Percentiles rank a stretch among this genome's conserved stretches.
Evolutionary conservation across 2,329 filamentous ascomycete species (phyloP).

Genomic region (Eutypa lata): DNA sequence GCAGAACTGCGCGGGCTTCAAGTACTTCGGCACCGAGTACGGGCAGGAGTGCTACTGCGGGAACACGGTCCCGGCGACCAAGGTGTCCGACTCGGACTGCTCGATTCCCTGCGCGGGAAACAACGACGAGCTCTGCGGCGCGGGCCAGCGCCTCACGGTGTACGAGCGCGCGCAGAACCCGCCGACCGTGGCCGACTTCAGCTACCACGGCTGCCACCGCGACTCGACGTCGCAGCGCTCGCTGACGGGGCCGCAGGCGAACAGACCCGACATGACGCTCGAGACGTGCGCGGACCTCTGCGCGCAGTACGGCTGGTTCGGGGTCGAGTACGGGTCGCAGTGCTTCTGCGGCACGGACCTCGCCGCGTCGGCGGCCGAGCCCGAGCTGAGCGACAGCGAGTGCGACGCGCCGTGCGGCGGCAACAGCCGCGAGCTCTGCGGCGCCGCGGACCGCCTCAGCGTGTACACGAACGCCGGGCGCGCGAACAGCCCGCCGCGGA

Average conservation of each 20-base stretch:
- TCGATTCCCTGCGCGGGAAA: slow-evolving; percentile 20
- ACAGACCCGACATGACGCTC: slow-evolving; percentile 32
- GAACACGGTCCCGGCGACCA: slow-evolving; percentile 14
- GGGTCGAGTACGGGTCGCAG: slow-evolving; percentile 32
- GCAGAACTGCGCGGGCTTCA: slow-evolving; percentile 24
- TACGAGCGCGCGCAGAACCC: slow-evolving; percentile 9
- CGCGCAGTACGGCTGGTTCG: slow-evolving; percentile 33
- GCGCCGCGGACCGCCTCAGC: slow-evolving; percentile 17
- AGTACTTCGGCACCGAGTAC: slow-evolving; percentile 36
- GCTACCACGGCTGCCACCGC: slow-evolving; percentile 15
- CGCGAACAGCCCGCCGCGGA: slow-evolving; percentile 6
- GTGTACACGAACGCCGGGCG: slow-evolving; percentile 13
- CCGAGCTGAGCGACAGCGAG: slow-evolving; percentile 10
- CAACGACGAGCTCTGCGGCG: slow-evolving; percentile 20
- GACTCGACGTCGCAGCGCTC: slow-evolving; percentile 10
- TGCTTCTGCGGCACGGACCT: slow-evolving; percentile 29
- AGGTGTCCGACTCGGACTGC: slow-evolving; percentile 17
- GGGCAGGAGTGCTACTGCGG: slow-evolving; percentile 40
- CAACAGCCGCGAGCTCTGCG: slow-evolving; percentile 18
- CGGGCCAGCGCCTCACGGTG: slow-evolving; percentile 19
- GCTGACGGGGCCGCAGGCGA: slow-evolving; percentile 4
- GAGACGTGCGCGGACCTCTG: slow-evolving; percentile 31
- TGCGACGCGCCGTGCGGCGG: slow-evolving; percentile 21
- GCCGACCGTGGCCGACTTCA: slow-evolving; percentile 12
- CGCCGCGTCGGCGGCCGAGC: slow-evolving; percentile 6